phyloP scores from a whole-genome alignment of 2,329 filamentous ascomycete genomes.

The Septoria petroselini region DNA sequence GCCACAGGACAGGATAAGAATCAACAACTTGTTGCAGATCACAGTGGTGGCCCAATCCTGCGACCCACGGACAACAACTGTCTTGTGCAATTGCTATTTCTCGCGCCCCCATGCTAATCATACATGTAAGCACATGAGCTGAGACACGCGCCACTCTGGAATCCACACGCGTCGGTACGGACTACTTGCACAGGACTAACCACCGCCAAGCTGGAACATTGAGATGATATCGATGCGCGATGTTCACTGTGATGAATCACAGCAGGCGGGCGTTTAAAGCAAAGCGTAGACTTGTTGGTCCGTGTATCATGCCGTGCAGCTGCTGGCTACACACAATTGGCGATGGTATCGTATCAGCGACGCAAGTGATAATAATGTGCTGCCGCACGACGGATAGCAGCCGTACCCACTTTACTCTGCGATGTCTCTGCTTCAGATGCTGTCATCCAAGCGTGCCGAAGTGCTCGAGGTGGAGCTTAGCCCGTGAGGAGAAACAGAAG shows the following conservation, averaged over 20 bases:
- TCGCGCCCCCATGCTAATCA: not conserved
- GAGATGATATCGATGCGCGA: not conserved
- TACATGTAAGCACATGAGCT: not conserved
- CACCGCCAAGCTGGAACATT: not conserved
- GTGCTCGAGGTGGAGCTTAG: not conserved
- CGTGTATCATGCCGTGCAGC: not conserved
- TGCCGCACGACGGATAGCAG: constrained; percentile 16
- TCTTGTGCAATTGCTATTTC: too few relatives aligned
- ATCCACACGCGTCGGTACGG: constrained; percentile 2
- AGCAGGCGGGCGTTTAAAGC: not conserved
- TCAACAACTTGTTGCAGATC: not conserved
- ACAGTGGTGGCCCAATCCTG: not conserved
- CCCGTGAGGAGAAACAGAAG: constrained; percentile 4
- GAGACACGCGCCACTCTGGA: constrained; percentile 13
- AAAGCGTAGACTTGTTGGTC: not conserved
- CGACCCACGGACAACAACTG: not conserved
- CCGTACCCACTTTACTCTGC: constrained; percentile 2
- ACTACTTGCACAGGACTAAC: constrained; percentile 2
- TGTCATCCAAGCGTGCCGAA: constrained; percentile 6
- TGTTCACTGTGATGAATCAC: too few relatives aligned
- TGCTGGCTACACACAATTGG: not conserved
- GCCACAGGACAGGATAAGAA: not conserved
- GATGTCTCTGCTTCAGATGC: not conserved
- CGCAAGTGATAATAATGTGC: constrained; percentile 4
- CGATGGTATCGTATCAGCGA: not conserved